Evolutionary conservation across 306 rosid species (phyloP), one percentile per base, ranked within the genome.

Genomic region (Vicia faba): DNA sequence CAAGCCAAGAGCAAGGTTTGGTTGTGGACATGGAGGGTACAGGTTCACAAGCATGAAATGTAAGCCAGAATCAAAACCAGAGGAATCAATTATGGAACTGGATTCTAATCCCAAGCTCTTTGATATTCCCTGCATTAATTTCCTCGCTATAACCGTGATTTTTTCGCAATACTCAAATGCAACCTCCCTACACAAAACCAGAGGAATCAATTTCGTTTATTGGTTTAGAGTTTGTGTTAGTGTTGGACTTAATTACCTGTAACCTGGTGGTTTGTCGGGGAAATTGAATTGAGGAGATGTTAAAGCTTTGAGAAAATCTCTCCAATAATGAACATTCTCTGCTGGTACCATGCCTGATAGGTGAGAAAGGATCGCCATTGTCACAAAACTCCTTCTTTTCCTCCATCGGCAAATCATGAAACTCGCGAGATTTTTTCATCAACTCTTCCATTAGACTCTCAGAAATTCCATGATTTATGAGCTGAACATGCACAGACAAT

Each of bases 1-100:
- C 79, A 88, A 0, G 0, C 96, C 96, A 40, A 81, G 18, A 66
- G 89, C 89, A 51, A 80, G 79, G 19, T 82, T 81, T 14, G 95
- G 95, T 59, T 86, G 81, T 7, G 91, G 91, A 66, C 91, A 88
- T 0, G 91, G 84, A 13, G 96, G 96, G 73, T 84, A 88, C 1
- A 78, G 15, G 58, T 88, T 88, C 49, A 68, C 89, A 0, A 0
- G n/a, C 69, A 9, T n/a, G n/a, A n/a, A 88, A 66, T 1, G 87
- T 5, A 59, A 50, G 8, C 91, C 79, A 8, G 72, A 53, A 51
- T 88, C 79, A 69, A 80, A 68, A 40, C 74, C 75, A 13, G 82
- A 46, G 1, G 68, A 62, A 5, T 78, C 79, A 35, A 73, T 29
- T 8, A 83, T 60, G 44, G 77, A 39, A 40, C 29, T 44, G 2